Evolutionary conservation across 768 basidiomycete species (phyloP), one percentile per base, ranked within the genome.

Genomic region (Mycena galopus): DNA sequence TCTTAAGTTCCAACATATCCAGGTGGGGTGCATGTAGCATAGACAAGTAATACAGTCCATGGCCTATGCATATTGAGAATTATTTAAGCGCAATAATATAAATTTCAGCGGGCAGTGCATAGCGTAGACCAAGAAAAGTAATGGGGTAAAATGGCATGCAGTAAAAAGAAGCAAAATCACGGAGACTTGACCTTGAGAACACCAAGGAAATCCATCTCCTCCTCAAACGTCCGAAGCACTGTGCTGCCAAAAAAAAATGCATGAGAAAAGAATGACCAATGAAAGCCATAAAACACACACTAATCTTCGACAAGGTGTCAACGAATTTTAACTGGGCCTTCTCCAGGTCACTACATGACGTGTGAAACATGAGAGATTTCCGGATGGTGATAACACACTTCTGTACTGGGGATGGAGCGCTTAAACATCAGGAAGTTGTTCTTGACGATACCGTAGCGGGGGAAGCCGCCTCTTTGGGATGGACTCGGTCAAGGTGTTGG

Each of bases 381-480:
- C 98, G 94, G 83, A 99, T 91, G 72, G 97, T 98, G 81, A 99
- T 89, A 77, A 99, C 93, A 87, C 98, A 95, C 90, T 99, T 99
- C 89, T 95, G 95, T 96, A 78, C 97, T 98, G 70, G 96, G 95
- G 76, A 96, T 89, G 64, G 92, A 96, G 74, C 97, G 97, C 89
- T 99, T 99, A 84, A 99, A 88, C 85, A 99, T 92, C 79, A 99
- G 85, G 89, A 93, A 99, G 84, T 99, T 97, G 88, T 98, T 97
- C 90, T 94, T 97, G 87, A 99, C 94, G 80, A 98, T 90, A 90
- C 97, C 97, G 83, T 99, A 99, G 82, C 97, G 96, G 69, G 96
- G 96, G 93, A 97, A 99, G 81, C 97, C 98, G 88, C 98, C 98
- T 98, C 87, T 94, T 91, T 78, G 96, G 97, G 80, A 95, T 98